Conservation (phyloP, 2,329 filamentous ascomycete genomes). For the Penicillium sp. region DNA sequence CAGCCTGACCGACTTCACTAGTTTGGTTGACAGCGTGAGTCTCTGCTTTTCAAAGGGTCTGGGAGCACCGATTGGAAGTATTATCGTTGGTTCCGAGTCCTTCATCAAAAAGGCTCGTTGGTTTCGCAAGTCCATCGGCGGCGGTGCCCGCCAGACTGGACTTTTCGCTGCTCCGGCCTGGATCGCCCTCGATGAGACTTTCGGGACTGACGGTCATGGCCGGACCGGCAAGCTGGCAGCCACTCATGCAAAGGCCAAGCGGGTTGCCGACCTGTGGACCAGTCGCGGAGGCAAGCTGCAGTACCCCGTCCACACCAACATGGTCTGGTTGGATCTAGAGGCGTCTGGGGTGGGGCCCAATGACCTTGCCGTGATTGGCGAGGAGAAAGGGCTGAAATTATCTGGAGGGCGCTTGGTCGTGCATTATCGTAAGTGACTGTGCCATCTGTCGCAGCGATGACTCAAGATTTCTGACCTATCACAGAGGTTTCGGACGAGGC, state of each 20-base stretch:
- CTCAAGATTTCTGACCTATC: conserved; percentile 23
- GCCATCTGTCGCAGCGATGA: not conserved
- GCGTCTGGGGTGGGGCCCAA: conserved; percentile 54
- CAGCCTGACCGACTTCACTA: conserved; percentile 63
- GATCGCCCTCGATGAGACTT: conserved; percentile 76
- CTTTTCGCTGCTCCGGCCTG: conserved; percentile 72
- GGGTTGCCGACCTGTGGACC: conserved; percentile 65
- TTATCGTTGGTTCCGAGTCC: conserved; percentile 60
- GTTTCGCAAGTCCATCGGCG: conserved; percentile 77
- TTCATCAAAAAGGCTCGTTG: conserved; percentile 68
- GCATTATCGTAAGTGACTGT: conserved; percentile 56
- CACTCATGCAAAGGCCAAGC: conserved; percentile 62
- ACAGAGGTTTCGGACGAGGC: conserved; percentile 64
- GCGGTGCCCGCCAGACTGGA: conserved; percentile 72
- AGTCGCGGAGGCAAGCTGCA: conserved; percentile 65
- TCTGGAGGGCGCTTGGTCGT: conserved; percentile 61
- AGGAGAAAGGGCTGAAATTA: conserved; percentile 58
- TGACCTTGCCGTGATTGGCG: conserved; percentile 54
- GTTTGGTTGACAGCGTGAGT: conserved; percentile 69
- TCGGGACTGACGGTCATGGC: conserved; percentile 57
- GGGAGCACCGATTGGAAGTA: conserved; percentile 74
- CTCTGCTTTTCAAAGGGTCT: conserved; percentile 81
- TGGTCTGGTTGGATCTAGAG: conserved; percentile 79
- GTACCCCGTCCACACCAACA: conserved; percentile 80
- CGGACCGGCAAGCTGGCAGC: conserved; percentile 60